Conservation (phyloP, 2,329 filamentous ascomycete species). For the Neopestalotiopsis clavispora region DNA sequence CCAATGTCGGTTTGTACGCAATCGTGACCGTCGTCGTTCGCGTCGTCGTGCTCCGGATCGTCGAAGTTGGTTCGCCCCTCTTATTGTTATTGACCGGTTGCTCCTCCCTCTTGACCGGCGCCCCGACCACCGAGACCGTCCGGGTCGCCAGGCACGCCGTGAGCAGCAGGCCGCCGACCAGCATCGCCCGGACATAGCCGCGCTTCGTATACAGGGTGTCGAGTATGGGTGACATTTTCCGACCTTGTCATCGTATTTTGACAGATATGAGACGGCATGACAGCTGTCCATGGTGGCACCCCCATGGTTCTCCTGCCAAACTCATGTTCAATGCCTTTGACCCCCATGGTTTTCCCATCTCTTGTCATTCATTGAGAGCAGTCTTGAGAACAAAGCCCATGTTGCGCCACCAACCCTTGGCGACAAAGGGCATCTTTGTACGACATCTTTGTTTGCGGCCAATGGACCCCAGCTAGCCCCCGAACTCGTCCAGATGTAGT, state of each 20-base stretch:
- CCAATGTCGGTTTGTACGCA: conserved; percentile 30
- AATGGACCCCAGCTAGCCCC: not conserved
- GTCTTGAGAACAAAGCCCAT: not conserved
- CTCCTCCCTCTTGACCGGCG: conserved; percentile 1
- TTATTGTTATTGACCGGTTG: conserved; percentile 17
- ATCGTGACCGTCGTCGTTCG: conserved; percentile 34
- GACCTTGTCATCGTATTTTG: not conserved
- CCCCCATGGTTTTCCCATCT: not conserved
- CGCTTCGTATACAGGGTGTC: conserved; percentile 25
- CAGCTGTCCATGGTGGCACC: not conserved
- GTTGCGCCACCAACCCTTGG: not conserved
- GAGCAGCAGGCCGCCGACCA: conserved; percentile 27
- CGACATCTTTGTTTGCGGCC: not conserved
- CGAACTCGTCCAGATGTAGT: not conserved
- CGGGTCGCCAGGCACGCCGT: conserved; percentile 23
- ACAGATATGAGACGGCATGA: not conserved
- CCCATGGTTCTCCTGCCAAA: not conserved
- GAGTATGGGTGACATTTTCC: conserved; percentile 20
- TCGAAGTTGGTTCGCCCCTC: conserved; percentile 10
- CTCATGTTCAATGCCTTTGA: not conserved
- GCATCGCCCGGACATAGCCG: conserved; percentile 24
- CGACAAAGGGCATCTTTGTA: not conserved
- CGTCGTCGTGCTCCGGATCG: conserved; percentile 18
- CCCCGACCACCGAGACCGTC: conserved; percentile 16
- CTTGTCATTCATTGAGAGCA: not conserved